These are phyloP conservation scores for Tricholoma hemisulphureum DNA, from an alignment of 768 basidiomycete species.

Conservation along the genomic window DNA sequence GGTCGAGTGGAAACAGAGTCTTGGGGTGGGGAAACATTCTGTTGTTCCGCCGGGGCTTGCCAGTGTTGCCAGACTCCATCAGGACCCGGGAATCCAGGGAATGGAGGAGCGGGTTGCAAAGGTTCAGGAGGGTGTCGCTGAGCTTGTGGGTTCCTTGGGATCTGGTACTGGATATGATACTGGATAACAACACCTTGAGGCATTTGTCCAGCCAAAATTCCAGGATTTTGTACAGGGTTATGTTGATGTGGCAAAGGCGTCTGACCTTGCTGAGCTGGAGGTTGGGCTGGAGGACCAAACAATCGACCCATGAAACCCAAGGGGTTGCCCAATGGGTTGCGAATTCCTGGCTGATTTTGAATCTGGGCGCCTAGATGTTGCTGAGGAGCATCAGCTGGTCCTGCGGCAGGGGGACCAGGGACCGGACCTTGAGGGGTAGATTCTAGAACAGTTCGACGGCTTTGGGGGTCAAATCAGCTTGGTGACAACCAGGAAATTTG, in stretches of 20 bases:
- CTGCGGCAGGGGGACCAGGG: slow-evolving; percentile 24
- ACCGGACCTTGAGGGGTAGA: slow-evolving; percentile 35
- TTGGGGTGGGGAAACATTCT: slow-evolving; percentile 4
- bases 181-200: slow-evolving; percentile 55
- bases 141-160: slow-evolving; percentile 33
- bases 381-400: slow-evolving; percentile 29
- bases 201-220: slow-evolving; percentile 36
- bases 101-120: slow-evolving; percentile 50
- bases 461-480: slow-evolving; percentile 28
- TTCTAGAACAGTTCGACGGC: slow-evolving; percentile 78
- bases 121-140: slow-evolving; percentile 26
- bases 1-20: neutral
- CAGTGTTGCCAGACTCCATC: slow-evolving; percentile 66
- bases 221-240: slow-evolving; percentile 27
- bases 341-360: slow-evolving; percentile 38
- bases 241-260: slow-evolving; percentile 28
- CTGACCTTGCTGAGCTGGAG: slow-evolving; percentile 33
- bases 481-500: slow-evolving; percentile 1
- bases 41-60: slow-evolving; percentile 39
- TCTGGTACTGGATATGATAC: slow-evolving; percentile 63
- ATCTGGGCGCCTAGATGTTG: slow-evolving; percentile 30
- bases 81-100: slow-evolving; percentile 63
- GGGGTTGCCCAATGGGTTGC: slow-evolving; percentile 47
- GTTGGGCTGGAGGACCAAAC: slow-evolving; percentile 52
- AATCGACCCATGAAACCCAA: slow-evolving; percentile 56